Base-by-base conservation (phyloP, 2,329 filamentous ascomycete genomes). In the Sclerotinia trifoliorum region DNA sequence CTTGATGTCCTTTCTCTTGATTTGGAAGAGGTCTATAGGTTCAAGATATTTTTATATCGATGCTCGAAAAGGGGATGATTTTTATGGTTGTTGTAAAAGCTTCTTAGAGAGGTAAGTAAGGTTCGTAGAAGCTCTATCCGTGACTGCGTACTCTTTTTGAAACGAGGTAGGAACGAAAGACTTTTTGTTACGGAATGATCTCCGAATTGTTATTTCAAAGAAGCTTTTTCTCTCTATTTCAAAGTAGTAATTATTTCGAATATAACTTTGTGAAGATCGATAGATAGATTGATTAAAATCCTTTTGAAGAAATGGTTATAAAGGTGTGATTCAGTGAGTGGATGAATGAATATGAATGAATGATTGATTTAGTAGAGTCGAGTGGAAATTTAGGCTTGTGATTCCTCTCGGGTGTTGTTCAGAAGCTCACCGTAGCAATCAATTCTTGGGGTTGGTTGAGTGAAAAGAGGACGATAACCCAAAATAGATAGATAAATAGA, bases 331-430 rank as follows among this genome's bases (percentile, higher is more conserved):
- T 57, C 55, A 29, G 32, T 35, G 35, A 35, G 39, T 29, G 57
- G 24, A 32, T 46, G 57, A 21, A 32, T 61, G 57, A 48, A 61
- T 48, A 29, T 29, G 29, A 29, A 29, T 29, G 29, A 29, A 29
- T 29, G 29, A 29, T 29, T 29, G 29, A 29, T 29, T 29, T 5
- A 32, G 57, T 15, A 42, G 39, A 42, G 39, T 42, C 15, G 13
- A 42, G 39, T 35, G 49, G 58, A 35, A 42, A n/a, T 35, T 49
- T 24, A 19, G 44, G 42, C 44, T 35, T 61, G 29, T 61, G 44
- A 61, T 61, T 61, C 58, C 44, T 61, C 21, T 49, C 58, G 44
- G 58, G 58, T 49, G 44, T 49, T 35, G 44, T 44, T 49, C 44
- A 35, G 6, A 26, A 26, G n/a, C 35, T 58, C 42, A 26, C 15